Conservation (phyloP, 345 rosid genomes). For the Streptanthus diversifolius region DNA sequence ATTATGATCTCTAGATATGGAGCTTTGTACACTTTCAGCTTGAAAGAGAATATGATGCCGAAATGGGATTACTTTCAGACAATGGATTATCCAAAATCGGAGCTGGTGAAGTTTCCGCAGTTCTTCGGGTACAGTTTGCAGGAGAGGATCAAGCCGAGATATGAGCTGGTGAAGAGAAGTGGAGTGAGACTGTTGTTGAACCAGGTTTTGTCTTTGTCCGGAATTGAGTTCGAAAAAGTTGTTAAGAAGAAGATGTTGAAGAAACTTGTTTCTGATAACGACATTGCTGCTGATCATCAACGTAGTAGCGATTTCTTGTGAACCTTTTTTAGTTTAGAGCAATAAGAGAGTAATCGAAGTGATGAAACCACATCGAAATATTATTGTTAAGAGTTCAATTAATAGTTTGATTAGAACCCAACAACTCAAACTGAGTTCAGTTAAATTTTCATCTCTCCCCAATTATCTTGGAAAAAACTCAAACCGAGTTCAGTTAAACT, state of each 20-base stretch:
- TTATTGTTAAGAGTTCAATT: too few relatives aligned
- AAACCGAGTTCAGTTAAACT: too few relatives aligned
- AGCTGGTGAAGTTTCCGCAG: slow-evolving; percentile 84
- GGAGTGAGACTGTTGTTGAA: slow-evolving; percentile 67
- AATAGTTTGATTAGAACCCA: too few relatives aligned
- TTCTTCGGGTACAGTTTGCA: slow-evolving; percentile 86
- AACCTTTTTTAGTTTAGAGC: slow-evolving; percentile 6
- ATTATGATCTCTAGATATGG: slow-evolving; percentile 76
- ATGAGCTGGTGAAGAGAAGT: slow-evolving; percentile 55
- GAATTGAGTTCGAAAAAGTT: slow-evolving; percentile 49
- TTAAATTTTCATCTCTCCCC: too few relatives aligned
- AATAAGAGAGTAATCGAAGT: neutral
- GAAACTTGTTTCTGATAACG: slow-evolving; percentile 35
- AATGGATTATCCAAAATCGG: slow-evolving; percentile 69
- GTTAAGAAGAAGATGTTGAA: slow-evolving; percentile 61
- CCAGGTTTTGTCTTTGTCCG: slow-evolving; percentile 65
- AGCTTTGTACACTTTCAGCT: slow-evolving; percentile 72
- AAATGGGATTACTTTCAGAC: slow-evolving; percentile 93
- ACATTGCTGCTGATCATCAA: neutral
- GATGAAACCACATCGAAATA: neutral
- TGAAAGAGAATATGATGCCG: slow-evolving; percentile 62
- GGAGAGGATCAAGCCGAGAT: slow-evolving; percentile 80
- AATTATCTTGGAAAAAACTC: too few relatives aligned
- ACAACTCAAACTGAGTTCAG: too few relatives aligned
- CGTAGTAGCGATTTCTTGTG: neutral